phyloP scores from a whole-genome alignment of 176 grass and related monocot genomes.

The Aegilops speltoides region DNA sequence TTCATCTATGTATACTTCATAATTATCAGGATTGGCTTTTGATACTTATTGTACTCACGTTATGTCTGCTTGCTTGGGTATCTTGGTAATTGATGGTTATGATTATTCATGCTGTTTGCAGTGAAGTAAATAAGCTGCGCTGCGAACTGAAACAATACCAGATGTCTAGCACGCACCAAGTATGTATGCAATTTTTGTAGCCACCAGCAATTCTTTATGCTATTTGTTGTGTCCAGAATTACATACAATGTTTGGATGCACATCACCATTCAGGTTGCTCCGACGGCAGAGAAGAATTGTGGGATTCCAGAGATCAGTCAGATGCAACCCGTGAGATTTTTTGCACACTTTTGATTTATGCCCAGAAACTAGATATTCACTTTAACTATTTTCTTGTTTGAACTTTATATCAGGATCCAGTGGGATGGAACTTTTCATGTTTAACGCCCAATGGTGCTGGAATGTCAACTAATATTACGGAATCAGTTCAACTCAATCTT shows the following conservation, averaged over 20 bases:
- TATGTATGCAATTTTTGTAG: slow-evolving; percentile 10
- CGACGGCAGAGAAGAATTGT: slow-evolving; percentile 1
- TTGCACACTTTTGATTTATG: slow-evolving; percentile 9
- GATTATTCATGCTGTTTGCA: slow-evolving; percentile 28
- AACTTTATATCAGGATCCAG: slow-evolving; percentile 36
- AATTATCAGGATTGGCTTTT: not conserved
- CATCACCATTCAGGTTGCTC: slow-evolving; percentile 40
- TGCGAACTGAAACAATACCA: slow-evolving; percentile 55
- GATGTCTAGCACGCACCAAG: slow-evolving; percentile 28
- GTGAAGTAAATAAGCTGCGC: slow-evolving; percentile 59
- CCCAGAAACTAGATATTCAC: not conserved
- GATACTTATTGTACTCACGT: not conserved
- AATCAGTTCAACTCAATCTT: slow-evolving; percentile 41
- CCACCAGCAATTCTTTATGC: not conserved
- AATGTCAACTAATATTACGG: slow-evolving; percentile 17
- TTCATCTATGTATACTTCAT: not conserved
- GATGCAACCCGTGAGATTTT: slow-evolving; percentile 29
- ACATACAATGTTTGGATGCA: slow-evolving; percentile 1
- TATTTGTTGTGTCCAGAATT: slow-evolving; percentile 6
- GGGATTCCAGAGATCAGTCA: not conserved
- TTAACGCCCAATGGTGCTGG: slow-evolving; percentile 29
- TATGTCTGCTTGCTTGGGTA: slow-evolving; percentile 13
- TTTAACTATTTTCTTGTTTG: slow-evolving; percentile 22
- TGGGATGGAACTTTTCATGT: slow-evolving; percentile 16
- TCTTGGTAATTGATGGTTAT: slow-evolving; percentile 7